phyloP scores from a whole-genome alignment of 2,329 filamentous ascomycete species.

The Tolypocladium guangdongense region DNA sequence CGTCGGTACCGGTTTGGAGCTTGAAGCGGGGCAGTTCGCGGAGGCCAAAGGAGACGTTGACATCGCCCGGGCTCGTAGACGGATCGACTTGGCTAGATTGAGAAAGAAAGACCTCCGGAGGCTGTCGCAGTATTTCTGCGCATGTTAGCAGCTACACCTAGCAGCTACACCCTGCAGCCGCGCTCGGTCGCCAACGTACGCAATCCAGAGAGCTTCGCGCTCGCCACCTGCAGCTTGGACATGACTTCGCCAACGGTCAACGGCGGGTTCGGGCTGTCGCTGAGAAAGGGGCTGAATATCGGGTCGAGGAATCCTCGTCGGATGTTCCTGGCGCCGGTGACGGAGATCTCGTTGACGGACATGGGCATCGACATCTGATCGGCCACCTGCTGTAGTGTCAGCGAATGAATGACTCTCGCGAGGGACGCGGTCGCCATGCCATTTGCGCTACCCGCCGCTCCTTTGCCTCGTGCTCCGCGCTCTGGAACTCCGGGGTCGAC shows the following conservation, averaged over 20 bases:
- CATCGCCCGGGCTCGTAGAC: conserved; percentile 60
- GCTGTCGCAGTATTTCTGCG: conserved; percentile 75
- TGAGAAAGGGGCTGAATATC: conserved; percentile 68
- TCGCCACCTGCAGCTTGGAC: conserved; percentile 56
- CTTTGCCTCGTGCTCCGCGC: conserved; percentile 27
- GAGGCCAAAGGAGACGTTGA: conserved; percentile 75
- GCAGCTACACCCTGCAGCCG: conserved; percentile 12
- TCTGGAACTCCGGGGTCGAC: conserved; percentile 22
- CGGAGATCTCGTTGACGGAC: conserved; percentile 72
- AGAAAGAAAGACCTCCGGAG: conserved; percentile 74
- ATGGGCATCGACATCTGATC: conserved; percentile 81
- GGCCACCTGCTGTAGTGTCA: conserved; percentile 25
- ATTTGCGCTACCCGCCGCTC: conserved; percentile 26
- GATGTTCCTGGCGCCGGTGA: conserved; percentile 78
- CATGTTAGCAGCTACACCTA: conserved; percentile 13
- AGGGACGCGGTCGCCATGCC: conserved; percentile 11
- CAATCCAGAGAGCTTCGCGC: conserved; percentile 67
- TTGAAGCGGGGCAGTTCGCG: conserved; percentile 74
- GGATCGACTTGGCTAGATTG: conserved; percentile 59
- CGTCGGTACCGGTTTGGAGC: conserved; percentile 87
- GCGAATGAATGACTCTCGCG: background rate
- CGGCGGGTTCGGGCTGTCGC: conserved; percentile 50
- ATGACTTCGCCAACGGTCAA: conserved; percentile 77
- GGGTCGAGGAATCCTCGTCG: conserved; percentile 72
- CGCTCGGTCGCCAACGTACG: conserved; percentile 40